These are phyloP conservation scores for Carex myosuroides DNA, from an alignment of 176 grass and related monocot genomes.

Conservation along the genomic window DNA sequence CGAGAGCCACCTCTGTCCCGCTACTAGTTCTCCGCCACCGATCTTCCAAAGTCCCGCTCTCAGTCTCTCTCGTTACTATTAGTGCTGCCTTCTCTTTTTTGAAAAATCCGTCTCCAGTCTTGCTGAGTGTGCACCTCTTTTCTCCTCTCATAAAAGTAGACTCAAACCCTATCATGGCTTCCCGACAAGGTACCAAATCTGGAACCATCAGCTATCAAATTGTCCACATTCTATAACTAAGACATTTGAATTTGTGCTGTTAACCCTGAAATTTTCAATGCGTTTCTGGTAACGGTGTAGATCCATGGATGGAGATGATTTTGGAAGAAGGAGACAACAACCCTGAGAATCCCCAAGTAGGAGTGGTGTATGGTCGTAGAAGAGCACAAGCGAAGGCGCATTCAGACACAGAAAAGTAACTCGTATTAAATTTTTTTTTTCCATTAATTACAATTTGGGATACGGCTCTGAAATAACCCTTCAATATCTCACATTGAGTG, in stretches of 20 bases:
- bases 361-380: constrained; percentile 58
- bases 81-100: not conserved
- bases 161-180: constrained; percentile 30
- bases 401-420: constrained; percentile 33
- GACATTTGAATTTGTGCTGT: not conserved
- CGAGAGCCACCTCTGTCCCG: no score
- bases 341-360: constrained; percentile 8
- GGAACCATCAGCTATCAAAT: not conserved
- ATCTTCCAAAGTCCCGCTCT: not conserved
- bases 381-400: constrained; percentile 21
- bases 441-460: not conserved
- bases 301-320: constrained; percentile 60
- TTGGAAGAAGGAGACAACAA: constrained; percentile 25
- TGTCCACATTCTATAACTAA: not conserved
- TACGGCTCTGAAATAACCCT: not conserved
- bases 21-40: no score
- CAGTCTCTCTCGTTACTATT: not conserved
- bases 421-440: not conserved
- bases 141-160: not conserved
- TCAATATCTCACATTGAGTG: not conserved
- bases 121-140: not conserved
- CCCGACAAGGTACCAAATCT: constrained; percentile 29
- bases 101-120: not conserved
- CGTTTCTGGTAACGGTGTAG: constrained; percentile 16
- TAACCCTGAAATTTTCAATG: not conserved